A percentile compares a stretch with the other conserved stretches of the same genome.
These are phyloP conservation scores for Blastocystis hominis DNA, from an alignment of 352 stramenopile species.

Conservation along the genomic window DNA sequence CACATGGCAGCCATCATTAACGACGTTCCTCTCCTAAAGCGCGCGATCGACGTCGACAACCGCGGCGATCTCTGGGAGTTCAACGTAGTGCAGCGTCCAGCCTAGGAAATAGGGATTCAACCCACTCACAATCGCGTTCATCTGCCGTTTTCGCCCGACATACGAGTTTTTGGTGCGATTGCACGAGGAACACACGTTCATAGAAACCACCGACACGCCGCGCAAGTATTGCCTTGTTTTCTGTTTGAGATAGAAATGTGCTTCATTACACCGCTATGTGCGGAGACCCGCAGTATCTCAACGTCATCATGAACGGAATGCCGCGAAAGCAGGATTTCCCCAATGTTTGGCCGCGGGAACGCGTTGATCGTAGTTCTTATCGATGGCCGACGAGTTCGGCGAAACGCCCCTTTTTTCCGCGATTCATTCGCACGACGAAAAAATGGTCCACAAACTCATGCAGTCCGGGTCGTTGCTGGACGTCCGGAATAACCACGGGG, in stretches of 20 bases:
- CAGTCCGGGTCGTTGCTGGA: conserved; percentile 53
- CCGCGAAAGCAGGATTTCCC: conserved; percentile 17
- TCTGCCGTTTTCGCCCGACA: background rate
- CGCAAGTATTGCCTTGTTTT: background rate
- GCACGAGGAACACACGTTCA: background rate
- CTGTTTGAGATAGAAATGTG: background rate
- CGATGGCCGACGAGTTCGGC: background rate
- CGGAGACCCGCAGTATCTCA: conserved; percentile 16
- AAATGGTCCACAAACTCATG: conserved; percentile 57
- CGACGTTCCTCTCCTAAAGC: background rate
- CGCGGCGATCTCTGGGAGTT: conserved; percentile 23
- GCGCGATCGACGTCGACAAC: conserved; percentile 24
- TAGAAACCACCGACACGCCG: background rate
- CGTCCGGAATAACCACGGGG: conserved; percentile 49
- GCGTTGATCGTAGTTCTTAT: background rate
- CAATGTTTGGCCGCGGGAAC: background rate
- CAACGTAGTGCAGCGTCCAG: background rate
- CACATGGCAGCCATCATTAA: conserved; percentile 32
- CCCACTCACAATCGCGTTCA: background rate
- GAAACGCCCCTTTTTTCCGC: conserved; percentile 34
- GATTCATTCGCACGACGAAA: background rate
- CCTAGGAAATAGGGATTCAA: background rate
- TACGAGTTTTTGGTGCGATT: conserved; percentile 42
- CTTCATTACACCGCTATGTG: conserved; percentile 42
- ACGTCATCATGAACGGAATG: conserved; percentile 4